Conservation (phyloP, 768 basidiomycete species). For the Tulasnella sp. region DNA sequence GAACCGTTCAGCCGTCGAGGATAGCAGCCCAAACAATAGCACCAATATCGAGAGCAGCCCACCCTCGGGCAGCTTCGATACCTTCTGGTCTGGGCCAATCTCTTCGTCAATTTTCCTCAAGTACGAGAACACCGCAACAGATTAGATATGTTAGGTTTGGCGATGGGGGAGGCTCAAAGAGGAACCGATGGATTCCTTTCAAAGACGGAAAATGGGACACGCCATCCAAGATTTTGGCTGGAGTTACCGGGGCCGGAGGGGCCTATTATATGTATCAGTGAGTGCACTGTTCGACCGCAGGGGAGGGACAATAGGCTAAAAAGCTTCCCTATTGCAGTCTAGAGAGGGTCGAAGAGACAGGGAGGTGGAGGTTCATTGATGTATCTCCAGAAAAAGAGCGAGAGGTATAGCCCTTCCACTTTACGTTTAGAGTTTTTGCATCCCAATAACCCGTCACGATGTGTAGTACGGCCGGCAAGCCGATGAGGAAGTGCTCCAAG, state of each 20-base stretch:
- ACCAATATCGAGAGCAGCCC: not conserved
- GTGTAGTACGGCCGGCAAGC: constrained; percentile 45
- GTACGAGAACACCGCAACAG: not conserved
- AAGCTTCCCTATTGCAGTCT: constrained; percentile 48
- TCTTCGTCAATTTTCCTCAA: not conserved
- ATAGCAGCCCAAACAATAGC: not conserved
- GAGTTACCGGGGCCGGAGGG: constrained; percentile 3
- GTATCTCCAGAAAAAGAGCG: constrained; percentile 56
- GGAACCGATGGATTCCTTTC: constrained; percentile 16
- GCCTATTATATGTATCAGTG: constrained; percentile 26
- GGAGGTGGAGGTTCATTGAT: constrained; percentile 86
- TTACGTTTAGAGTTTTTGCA: not conserved
- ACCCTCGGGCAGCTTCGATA: not conserved
- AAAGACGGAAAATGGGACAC: constrained; percentile 17
- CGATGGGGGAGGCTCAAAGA: not conserved
- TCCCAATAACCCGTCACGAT: not conserved
- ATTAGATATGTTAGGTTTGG: not conserved
- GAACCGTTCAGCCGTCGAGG: not conserved
- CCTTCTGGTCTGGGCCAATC: not conserved
- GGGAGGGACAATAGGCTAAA: not conserved
- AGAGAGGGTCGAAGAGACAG: constrained; percentile 81
- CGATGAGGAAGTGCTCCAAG: constrained; percentile 44
- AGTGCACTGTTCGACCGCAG: not conserved
- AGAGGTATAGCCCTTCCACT: constrained; percentile 37
- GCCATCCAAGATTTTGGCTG: constrained; percentile 14